Percentiles rank a stretch among this genome's conserved stretches.
phyloP scores from a whole-genome alignment of 1,139 yeast species.

The Eremothecium coryli region DNA sequence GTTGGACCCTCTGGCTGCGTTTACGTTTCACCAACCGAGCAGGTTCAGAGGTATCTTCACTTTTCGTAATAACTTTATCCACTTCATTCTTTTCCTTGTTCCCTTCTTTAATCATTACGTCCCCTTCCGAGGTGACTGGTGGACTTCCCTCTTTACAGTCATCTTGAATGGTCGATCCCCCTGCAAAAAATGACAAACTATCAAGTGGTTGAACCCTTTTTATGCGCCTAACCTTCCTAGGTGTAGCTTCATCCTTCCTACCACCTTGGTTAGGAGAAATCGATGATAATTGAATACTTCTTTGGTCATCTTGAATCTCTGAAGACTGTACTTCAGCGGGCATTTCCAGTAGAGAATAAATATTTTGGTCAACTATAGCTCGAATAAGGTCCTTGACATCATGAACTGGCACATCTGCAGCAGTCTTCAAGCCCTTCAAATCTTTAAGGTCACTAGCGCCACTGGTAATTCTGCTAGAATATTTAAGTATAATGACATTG shows the following conservation, averaged over 20 bases:
- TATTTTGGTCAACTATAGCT: conserved; percentile 5
- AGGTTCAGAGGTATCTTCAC: not conserved
- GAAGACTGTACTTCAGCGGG: not conserved
- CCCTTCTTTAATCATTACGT: not conserved
- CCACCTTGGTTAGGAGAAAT: not conserved
- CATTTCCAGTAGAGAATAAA: not conserved
- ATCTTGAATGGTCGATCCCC: conserved; percentile 24
- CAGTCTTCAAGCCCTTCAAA: not conserved
- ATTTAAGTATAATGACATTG: not conserved
- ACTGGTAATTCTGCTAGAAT: not conserved
- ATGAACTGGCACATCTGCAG: conserved; percentile 4
- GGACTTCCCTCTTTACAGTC: not conserved
- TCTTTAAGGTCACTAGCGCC: not conserved
- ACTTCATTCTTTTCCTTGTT: not conserved
- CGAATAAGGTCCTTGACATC: conserved; percentile 9
- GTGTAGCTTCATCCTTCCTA: conserved; percentile 6
- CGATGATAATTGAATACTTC: not conserved
- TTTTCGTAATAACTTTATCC: not conserved
- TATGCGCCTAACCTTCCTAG: conserved; percentile 19
- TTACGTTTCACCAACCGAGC: not conserved
- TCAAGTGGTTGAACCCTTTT: conserved; percentile 27
- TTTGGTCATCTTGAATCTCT: not conserved
- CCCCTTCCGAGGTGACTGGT: not conserved
- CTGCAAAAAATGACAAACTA: conserved; percentile 33
- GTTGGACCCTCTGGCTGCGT: not conserved